A percentile compares a stretch with the other conserved stretches of the same genome.
These are phyloP conservation scores for Boeremia exigua DNA, from an alignment of 2,329 filamentous ascomycete species.

Conservation along the genomic window DNA sequence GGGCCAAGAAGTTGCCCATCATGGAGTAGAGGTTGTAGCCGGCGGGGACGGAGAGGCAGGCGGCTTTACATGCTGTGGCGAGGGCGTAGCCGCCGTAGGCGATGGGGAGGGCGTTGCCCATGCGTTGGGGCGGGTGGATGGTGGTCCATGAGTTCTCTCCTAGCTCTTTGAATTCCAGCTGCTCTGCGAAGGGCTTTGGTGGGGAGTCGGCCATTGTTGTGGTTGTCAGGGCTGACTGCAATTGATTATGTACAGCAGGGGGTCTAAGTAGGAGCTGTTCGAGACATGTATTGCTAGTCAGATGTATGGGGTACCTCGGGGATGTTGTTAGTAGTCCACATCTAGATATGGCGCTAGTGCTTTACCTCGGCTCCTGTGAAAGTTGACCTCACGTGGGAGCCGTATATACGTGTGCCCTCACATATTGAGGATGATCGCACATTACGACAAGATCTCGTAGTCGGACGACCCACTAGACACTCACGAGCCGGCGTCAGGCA, in stretches of 20 bases:
- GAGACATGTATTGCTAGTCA: neutral
- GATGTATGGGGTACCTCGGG: no score
- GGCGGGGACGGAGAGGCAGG: conserved; percentile 47
- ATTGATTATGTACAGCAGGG: neutral
- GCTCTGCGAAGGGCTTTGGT: conserved; percentile 20
- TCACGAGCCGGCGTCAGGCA: no score
- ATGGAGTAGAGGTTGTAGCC: conserved; percentile 55
- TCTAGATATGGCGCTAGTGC: neutral
- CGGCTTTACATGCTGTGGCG: conserved; percentile 51
- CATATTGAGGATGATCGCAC: no score
- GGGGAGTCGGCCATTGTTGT: conserved; percentile 4
- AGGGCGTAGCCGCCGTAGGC: conserved; percentile 57
- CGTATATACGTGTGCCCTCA: no score
- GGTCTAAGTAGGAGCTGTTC: neutral
- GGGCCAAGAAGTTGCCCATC: conserved; percentile 56
- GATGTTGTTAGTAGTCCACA: neutral
- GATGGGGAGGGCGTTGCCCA: conserved; percentile 46
- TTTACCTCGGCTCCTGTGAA: conserved; percentile 6
- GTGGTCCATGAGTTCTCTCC: conserved; percentile 23
- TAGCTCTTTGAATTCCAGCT: conserved; percentile 20
- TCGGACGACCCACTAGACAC: neutral
- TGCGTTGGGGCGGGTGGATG: conserved; percentile 41
- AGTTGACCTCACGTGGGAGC: no score
- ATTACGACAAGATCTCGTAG: neutral
- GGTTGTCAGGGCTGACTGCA: neutral